Evolutionary conservation across 2,329 filamentous ascomycete species (phyloP), one percentile per base, ranked within the genome.

Genomic region (Fusarium annulatum): DNA sequence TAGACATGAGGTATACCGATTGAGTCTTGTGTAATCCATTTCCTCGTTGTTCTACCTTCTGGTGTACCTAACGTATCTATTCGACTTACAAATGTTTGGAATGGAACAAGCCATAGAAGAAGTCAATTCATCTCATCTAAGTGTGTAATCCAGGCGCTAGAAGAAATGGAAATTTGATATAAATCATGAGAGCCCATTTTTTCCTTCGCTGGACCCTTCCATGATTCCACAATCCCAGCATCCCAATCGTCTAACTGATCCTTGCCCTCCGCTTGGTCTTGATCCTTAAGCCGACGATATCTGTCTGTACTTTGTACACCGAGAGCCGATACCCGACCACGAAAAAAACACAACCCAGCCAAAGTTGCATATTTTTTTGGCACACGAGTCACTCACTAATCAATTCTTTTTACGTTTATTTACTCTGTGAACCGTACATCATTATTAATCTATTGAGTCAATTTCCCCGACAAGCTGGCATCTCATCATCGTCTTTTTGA

Each of bases 241-340:
- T 67, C 55, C 45, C 34, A 53, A 72, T 72, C 69, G 39, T 61
- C 19, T 26, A 21, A 26, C 12, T 38, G 33, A 38, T 38, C 49
- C 49, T 49, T 49, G 21, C 46, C 28, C 28, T 49, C 19, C 10
- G 10, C 33, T 52, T 30, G 11, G 30, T 30, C 51, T 28, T 34
- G 33, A 56, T 48, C 26, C 53, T 34, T 48, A 61, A 64, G 53
- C 63, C 70, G 66, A 69, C 55, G 36, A 67, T 64, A 69, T 41
- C 52, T 51, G 36, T 52, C 49, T 66, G 59, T 72, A 72, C 70
- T 59, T 52, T 41, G 58, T 74, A 74, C 71, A 74, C 71, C 71
- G 71, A 74, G 71, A 74, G 71, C 71, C 71, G 71, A 74, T 61
- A 72, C 46, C 71, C 71, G 71, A 71, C 56, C 51, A 67, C 46